phyloP scores from a whole-genome alignment of 768 basidiomycete genomes.

The Rhizopogon rudus region DNA sequence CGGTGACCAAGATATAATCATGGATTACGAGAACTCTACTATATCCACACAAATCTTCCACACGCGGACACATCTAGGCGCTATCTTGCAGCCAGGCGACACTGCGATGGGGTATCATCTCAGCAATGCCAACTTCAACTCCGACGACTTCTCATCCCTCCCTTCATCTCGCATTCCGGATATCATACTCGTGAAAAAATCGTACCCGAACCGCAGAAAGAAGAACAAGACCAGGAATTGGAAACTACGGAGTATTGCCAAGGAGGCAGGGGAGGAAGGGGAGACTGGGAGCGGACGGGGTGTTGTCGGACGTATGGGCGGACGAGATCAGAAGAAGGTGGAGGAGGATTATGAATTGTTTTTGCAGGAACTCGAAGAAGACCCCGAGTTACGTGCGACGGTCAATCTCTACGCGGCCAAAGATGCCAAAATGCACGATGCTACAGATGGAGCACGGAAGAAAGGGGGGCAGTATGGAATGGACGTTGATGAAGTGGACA shows the following conservation, averaged over 20 bases:
- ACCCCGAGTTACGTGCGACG: conserved; percentile 80
- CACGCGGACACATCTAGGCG: conserved; percentile 95
- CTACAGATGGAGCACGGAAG: conserved; percentile 10
- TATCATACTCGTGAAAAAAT: conserved; percentile 90
- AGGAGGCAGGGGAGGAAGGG: conserved; percentile 84
- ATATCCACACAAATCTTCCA: conserved; percentile 79
- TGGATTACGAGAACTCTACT: conserved; percentile 60
- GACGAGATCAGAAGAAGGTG: conserved; percentile 86
- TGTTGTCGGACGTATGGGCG: conserved; percentile 87
- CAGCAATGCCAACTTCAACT: conserved; percentile 90
- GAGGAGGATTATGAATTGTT: conserved; percentile 97
- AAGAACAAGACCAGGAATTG: conserved; percentile 82
- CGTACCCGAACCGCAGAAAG: conserved; percentile 91
- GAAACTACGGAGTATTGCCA: conserved; percentile 89
- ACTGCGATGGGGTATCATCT: conserved; percentile 89
- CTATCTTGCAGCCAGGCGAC: conserved; percentile 91
- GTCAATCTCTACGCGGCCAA: conserved; percentile 84
- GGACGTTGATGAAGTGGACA: conserved; percentile 58
- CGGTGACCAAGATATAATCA: conserved; percentile 45
- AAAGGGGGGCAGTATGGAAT: conserved; percentile 35
- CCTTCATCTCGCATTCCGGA: conserved; percentile 73
- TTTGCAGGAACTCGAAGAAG: conserved; percentile 91
- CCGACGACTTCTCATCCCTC: conserved; percentile 72
- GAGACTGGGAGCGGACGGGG: conserved; percentile 75
- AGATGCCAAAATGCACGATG: conserved; percentile 49